Evolutionary conservation across 83 land plant genomes (phyloP).

Genomic region (Diphasiastrum complanatum): DNA sequence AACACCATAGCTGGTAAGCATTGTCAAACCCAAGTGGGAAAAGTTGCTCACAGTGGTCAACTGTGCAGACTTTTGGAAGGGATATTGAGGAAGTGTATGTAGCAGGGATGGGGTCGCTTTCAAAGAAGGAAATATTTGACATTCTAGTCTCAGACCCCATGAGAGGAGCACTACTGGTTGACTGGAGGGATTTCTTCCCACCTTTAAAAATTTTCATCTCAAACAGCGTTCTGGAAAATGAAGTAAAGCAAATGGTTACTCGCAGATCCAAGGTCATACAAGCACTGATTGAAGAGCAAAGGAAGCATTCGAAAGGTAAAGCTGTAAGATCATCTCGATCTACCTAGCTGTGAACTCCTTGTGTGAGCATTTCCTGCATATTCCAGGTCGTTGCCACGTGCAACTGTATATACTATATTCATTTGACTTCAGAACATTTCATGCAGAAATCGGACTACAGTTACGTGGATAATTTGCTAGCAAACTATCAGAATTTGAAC

Average conservation of each 20-base stretch:
- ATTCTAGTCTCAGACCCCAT: constrained; percentile 57
- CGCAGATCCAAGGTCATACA: constrained; percentile 42
- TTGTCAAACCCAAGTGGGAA: no score
- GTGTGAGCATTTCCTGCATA: background rate
- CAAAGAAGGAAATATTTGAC: constrained; percentile 50
- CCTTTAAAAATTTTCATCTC: constrained; percentile 67
- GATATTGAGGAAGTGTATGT: constrained; percentile 55
- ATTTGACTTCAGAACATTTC: background rate
- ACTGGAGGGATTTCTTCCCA: constrained; percentile 98
- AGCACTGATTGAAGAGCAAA: constrained; percentile 56
- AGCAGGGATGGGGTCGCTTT: constrained; percentile 47
- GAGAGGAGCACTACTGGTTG: constrained; percentile 78
- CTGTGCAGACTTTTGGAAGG: constrained; percentile 52
- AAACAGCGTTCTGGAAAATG: constrained; percentile 43
- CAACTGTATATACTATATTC: no score
- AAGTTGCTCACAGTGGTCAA: no score
- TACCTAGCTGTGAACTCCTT: background rate
- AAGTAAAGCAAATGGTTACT: constrained; percentile 31
- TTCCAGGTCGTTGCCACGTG: no score
- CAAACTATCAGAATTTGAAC: constrained; percentile 43
- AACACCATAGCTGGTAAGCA: no score
- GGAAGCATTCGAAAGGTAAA: no score
- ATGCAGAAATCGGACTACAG: constrained; percentile 39
- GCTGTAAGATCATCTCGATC: background rate
- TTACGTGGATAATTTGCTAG: constrained; percentile 49